Base-by-base conservation (phyloP, 148 eudicot genomes). In the Linanthus parryae region DNA sequence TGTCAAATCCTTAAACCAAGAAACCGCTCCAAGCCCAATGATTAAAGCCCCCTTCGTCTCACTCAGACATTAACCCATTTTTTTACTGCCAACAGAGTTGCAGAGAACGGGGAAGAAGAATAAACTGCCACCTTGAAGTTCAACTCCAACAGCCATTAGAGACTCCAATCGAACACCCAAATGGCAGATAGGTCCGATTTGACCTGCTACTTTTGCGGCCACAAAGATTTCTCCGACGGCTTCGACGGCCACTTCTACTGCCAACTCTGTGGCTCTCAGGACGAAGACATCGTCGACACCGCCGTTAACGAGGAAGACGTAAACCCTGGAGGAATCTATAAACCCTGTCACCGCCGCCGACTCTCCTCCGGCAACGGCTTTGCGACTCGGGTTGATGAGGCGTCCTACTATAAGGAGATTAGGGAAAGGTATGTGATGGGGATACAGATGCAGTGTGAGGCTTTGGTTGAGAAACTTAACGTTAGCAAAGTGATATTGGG, bases 161-260 rank as follows among this genome's bases (percentile, higher is more conserved):
- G n/a, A n/a, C n/a, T n/a, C n/a, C n/a, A 40, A 40, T 40, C 2
- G 3, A 40, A 18, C 21, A 8, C 25, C 4, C 7, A n/a, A 16
- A 69, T 72, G 71, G 33, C 34, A 19, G 66, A 37, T 12, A 39
- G 41, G 36, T 15, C 57, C 43, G 17, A 55, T 4, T 26, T 43
- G 14, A 41, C 23, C 5, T 86, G 95, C 72, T 29, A 48, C 5
- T 40, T 18, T 0, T 87, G 95, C 55, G 77, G 73, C 24, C 37
- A 34, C 18, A 42, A 57, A 7, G 84, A 78, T n/a, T 53, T 76
- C 0, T 57, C 64, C 21, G 75, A 67, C 26, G 78, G 67, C 1
- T 72, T 49, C n/a, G 85, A 87, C 49, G 92, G 92, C 1, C 71
- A 41, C 75, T 84, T 46, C 56, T 88, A 78, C 50, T 88, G 92